Evolutionary conservation across 257 asterid genomes (phyloP).

Genomic region (Solanum sparsipilum): DNA sequence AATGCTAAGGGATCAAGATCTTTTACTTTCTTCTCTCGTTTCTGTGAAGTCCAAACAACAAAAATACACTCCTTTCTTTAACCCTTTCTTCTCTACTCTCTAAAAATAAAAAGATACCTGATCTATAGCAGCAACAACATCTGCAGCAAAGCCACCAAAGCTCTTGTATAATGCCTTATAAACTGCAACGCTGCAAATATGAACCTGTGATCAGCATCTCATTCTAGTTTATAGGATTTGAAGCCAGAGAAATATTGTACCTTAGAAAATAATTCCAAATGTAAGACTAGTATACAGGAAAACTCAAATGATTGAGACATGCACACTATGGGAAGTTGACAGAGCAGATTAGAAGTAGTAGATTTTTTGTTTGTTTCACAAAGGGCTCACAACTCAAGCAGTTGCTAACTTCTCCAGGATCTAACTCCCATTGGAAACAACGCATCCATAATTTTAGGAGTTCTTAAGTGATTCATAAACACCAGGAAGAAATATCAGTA

Average conservation of each 20-base stretch:
- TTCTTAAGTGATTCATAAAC: not conserved
- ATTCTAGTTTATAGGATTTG: not conserved
- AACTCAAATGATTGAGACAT: not conserved
- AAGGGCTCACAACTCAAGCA: not conserved
- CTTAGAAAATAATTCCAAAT: not conserved
- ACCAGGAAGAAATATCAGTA: not conserved
- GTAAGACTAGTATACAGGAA: not conserved
- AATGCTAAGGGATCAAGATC: not conserved
- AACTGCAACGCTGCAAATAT: conserved; percentile 59
- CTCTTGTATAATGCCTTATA: conserved; percentile 97
- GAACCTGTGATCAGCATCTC: not conserved
- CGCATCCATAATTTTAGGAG: not conserved
- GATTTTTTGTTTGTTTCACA: not conserved
- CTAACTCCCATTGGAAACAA: not conserved
- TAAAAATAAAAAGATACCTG: conserved; percentile 38
- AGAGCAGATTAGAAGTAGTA: not conserved
- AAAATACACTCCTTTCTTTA: not conserved
- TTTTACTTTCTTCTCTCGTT: not conserved
- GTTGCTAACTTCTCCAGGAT: not conserved
- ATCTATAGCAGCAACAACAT: conserved; percentile 97
- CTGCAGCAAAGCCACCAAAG: conserved; percentile 99
- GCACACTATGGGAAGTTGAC: not conserved
- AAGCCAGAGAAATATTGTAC: not conserved
- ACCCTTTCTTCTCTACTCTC: not conserved
- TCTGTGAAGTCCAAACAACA: not conserved